These are phyloP conservation scores for Penicillium sp. DNA, from an alignment of 2,329 filamentous ascomycete species.

Conservation along the genomic window DNA sequence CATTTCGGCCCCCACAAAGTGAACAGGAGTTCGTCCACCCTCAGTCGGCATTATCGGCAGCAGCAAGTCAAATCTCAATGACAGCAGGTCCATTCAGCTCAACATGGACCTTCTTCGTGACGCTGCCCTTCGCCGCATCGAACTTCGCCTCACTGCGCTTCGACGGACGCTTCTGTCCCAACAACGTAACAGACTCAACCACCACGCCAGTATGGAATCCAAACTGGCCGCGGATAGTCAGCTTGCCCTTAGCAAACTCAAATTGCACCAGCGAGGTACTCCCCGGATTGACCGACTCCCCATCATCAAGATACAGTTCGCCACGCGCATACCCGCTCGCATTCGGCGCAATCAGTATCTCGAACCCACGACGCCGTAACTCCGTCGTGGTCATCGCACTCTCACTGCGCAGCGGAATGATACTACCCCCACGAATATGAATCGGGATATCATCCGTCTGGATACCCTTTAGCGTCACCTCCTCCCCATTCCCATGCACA, in stretches of 20 bases:
- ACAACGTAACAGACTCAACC: slow-evolving; percentile 39
- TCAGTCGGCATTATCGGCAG: no score
- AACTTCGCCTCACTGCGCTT: slow-evolving; percentile 13
- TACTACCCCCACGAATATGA: slow-evolving; percentile 64
- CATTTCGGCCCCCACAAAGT: neutral
- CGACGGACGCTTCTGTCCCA: slow-evolving; percentile 27
- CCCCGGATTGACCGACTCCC: slow-evolving; percentile 66
- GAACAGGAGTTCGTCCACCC: neutral
- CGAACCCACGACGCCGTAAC: slow-evolving; percentile 66
- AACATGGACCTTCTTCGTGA: slow-evolving; percentile 30
- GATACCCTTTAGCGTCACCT: slow-evolving; percentile 51
- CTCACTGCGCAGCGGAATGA: slow-evolving; percentile 60
- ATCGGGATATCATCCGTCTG: slow-evolving; percentile 62
- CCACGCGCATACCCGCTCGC: slow-evolving; percentile 67
- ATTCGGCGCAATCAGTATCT: slow-evolving; percentile 70
- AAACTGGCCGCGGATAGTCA: slow-evolving; percentile 35
- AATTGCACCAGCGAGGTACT: slow-evolving; percentile 64
- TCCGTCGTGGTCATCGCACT: slow-evolving; percentile 65
- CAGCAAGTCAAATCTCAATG: slow-evolving; percentile 16
- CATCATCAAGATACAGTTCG: slow-evolving; percentile 77
- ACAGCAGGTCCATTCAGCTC: slow-evolving; percentile 26
- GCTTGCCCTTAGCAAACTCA: slow-evolving; percentile 56
- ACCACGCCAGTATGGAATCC: slow-evolving; percentile 30
- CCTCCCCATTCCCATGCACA: slow-evolving; percentile 52
- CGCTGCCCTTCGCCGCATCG: slow-evolving; percentile 23